Evolutionary conservation across 73 alveolate genomes (phyloP), one percentile per base, ranked within the genome.

Genomic region (Paramecium sonneborni): DNA sequence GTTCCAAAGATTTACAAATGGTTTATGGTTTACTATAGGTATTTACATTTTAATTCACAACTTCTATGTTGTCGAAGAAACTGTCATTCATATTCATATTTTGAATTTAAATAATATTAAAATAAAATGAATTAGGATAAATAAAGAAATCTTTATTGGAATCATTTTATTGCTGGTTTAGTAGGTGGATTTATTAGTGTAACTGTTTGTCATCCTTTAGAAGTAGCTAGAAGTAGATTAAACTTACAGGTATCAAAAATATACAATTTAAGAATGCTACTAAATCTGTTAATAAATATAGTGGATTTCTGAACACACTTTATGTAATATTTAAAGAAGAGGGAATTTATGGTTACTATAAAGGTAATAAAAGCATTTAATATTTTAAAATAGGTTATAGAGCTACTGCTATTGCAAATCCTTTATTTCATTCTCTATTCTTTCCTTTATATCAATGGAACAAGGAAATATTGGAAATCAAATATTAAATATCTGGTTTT

Each of bases 181-280:
- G 15, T 70, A 5, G 91, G 94, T 8, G 90, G 94, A 20, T 82
- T 88, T 32, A 62, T 88, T 3, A 69, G 91, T 24, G 90, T 88
- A 7, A 88, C 94, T 12, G 91, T 52, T 0, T 88, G 94, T 20
- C 91, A 76, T 32, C 94, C 94, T 28, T 67, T 88, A 15, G 94
- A 88, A 37, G 84, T 88, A 39, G 94, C 94, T 46, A 55, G 94
- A 44, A 70, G 88, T 21, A 76, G 94, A 24, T 70, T 88, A 41
- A 88, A 88, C 26, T 18, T 88, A 44, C 43, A 69, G 94, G 94
- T 88, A 88, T 69, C 3, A 15, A 39, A 67, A 55, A 28, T 15
- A 35, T 52, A 30, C 8, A 23, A 88, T 14, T 43, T 69, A 41
- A 88, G 94, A 88, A 70, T 88, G 85, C 94, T 0, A 39, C 85